These are phyloP conservation scores for Periglandula ipomoeae DNA, from an alignment of 2,329 filamentous ascomycete species.

Conservation along the genomic window DNA sequence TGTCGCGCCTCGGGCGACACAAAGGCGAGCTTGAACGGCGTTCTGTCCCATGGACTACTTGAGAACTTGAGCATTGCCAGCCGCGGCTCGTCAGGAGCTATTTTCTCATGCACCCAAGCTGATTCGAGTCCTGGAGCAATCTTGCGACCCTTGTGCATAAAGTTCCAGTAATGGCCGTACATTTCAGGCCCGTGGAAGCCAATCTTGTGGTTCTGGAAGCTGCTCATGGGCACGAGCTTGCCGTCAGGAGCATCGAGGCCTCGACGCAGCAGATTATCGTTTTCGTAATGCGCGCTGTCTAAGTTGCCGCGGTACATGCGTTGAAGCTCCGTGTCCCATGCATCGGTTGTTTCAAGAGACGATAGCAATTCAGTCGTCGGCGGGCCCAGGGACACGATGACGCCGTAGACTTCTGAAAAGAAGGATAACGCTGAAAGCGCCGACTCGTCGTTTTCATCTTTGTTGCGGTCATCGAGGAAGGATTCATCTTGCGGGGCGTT, in stretches of 20 bases:
- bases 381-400: constrained; percentile 7
- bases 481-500: background rate
- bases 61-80: constrained; percentile 8
- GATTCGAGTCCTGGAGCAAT: constrained; percentile 4
- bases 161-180: constrained; percentile 6
- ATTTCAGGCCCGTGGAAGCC: constrained; percentile 5
- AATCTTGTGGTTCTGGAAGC: constrained; percentile 5
- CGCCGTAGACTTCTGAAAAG: constrained; percentile 6
- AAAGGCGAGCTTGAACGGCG: constrained; percentile 9
- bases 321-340: constrained; percentile 10
- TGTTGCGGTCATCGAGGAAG: background rate
- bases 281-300: constrained; percentile 7
- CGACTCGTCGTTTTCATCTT: constrained; percentile 1
- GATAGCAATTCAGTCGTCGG: constrained; percentile 6
- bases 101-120: constrained; percentile 4
- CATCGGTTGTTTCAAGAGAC: constrained; percentile 8
- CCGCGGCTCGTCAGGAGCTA: constrained; percentile 7
- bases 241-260: constrained; percentile 6
- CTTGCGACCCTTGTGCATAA: constrained; percentile 3
- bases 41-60: background rate
- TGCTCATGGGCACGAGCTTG: background rate
- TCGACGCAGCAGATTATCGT: constrained; percentile 8
- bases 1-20: constrained; percentile 7
- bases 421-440: constrained; percentile 7
- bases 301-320: constrained; percentile 7